These are phyloP conservation scores for Ceratocystis alfenasii DNA, from an alignment of 2,329 filamentous ascomycete species.

Conservation along the genomic window DNA sequence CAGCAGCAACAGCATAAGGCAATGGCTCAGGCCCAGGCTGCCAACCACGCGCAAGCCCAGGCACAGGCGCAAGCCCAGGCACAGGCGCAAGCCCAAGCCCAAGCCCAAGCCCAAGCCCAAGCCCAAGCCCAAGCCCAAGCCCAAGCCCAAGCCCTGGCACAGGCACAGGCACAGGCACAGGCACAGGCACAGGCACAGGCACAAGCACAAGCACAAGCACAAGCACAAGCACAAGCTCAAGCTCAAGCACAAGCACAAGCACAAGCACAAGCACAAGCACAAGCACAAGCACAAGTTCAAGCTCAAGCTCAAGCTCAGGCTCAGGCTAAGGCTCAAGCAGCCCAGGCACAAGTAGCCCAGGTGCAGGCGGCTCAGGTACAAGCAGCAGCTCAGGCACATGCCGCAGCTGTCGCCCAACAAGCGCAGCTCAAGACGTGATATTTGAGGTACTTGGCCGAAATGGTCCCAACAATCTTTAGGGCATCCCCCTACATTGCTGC, in stretches of 20 bases:
- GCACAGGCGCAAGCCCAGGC: conserved; percentile 26
- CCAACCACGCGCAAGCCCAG: conserved; percentile 17
- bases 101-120: conserved; percentile 24
- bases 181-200: conserved; percentile 13
- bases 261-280: conserved; percentile 23
- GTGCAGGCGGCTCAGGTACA: neutral
- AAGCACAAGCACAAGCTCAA: conserved; percentile 22
- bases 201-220: conserved; percentile 24
- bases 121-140: conserved; percentile 25
- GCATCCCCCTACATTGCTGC: neutral
- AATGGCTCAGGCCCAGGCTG: conserved; percentile 25
- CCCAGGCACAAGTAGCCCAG: neutral
- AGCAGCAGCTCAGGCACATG: conserved; percentile 14
- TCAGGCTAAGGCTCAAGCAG: conserved; percentile 22
- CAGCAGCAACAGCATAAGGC: conserved; percentile 24
- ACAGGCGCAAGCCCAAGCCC: conserved; percentile 19
- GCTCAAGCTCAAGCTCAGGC: conserved; percentile 25
- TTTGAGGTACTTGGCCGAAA: neutral
- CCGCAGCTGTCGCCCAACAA: conserved; percentile 14
- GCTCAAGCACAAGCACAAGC: conserved; percentile 25
- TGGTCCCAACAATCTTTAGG: neutral
- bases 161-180: conserved; percentile 24
- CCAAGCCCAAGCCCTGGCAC: conserved; percentile 21
- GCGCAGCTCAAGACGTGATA: conserved; percentile 16
- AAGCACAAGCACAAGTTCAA: conserved; percentile 24